phyloP scores from a whole-genome alignment of 768 basidiomycete genomes.

The Scleroderma bovista region DNA sequence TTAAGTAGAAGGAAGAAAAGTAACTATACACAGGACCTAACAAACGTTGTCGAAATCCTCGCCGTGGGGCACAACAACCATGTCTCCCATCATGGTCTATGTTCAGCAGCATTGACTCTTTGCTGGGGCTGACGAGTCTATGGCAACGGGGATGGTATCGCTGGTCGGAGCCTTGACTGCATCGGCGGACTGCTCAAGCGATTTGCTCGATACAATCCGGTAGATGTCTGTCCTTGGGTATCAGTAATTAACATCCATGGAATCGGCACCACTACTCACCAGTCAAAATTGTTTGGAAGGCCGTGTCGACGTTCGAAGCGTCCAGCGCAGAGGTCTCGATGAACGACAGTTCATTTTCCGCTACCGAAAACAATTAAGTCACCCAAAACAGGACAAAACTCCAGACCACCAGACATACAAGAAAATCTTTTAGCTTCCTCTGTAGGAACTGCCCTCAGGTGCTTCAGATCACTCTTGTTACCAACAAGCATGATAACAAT shows the following conservation, averaged over 20 bases:
- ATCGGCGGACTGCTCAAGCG: conserved; percentile 79
- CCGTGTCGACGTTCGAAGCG: conserved; percentile 95
- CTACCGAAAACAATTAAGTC: conserved; percentile 32
- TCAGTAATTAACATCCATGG: conserved; percentile 2
- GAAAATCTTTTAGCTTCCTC: conserved; percentile 95
- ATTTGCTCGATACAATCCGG: conserved; percentile 93
- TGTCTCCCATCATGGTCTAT: neutral
- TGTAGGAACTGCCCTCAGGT: conserved; percentile 91
- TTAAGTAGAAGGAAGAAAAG: neutral
- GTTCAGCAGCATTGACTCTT: conserved; percentile 62
- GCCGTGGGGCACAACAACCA: neutral
- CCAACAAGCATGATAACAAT: conserved; percentile 96
- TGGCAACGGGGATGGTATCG: conserved; percentile 79
- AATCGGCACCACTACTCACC: conserved; percentile 43
- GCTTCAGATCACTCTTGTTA: conserved; percentile 99
- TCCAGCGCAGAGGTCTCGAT: conserved; percentile 99
- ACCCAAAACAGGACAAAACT: neutral
- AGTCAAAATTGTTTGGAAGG: conserved; percentile 94
- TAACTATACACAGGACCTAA: neutral
- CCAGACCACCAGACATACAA: conserved; percentile 43
- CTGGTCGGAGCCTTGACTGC: conserved; percentile 75
- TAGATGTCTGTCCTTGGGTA: conserved; percentile 73
- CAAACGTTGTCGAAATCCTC: neutral
- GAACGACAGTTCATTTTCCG: conserved; percentile 89
- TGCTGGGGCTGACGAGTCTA: conserved; percentile 50